Base-by-base conservation (phyloP, 2,329 filamentous ascomycete species). In the Pseudogymnoascus sp. region DNA sequence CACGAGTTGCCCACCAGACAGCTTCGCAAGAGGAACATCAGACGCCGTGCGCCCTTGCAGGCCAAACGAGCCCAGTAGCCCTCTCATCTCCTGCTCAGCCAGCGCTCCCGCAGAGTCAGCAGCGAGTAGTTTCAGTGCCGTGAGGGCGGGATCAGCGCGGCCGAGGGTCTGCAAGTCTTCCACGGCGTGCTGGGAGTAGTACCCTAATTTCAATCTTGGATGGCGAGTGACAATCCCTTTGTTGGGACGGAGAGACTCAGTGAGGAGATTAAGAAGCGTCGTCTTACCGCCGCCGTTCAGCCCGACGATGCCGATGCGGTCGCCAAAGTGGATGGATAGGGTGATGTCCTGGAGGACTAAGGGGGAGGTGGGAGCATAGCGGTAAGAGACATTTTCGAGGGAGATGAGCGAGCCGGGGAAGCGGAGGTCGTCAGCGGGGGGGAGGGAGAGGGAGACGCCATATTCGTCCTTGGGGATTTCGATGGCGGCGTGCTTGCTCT, bases 271-370 rank as follows among this genome's bases (percentile, higher is more conserved):
- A 63, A 93, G 80, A 8, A 95, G 78, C 0, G 91, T 94, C 1
- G 89, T 91, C 73, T 95, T 95, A 2, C 91, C 91, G 0, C 85
- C 83, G 1, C 91, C 91, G 71, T 95, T 95, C 44, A 94, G 78
- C 0, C 91, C 91, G 25, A 91, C 79, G 41, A 95, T 80, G 0
- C 89, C 91, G 25, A 93, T 78, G 1, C 90, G 82, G 65, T 91
- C 88, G 8, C 90, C 88, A 71, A 85, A 84, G 63, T 89, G 83
- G 10, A 95, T 81, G 0, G 86, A 87, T 10, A 95, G 74, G 59
- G 81, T 84, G 31, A 92, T 75, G 7, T 86, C 84, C 21, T 84
- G 80, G 13, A 94, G 72, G 8, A 88, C 77, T 1, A 75, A 69
- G 4, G 77, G 74, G 27, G 73, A 67, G 6, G 71, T 70, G 25